Base-by-base conservation (phyloP, 805 yeast genomes). In the Monosporozyma solicola region DNA sequence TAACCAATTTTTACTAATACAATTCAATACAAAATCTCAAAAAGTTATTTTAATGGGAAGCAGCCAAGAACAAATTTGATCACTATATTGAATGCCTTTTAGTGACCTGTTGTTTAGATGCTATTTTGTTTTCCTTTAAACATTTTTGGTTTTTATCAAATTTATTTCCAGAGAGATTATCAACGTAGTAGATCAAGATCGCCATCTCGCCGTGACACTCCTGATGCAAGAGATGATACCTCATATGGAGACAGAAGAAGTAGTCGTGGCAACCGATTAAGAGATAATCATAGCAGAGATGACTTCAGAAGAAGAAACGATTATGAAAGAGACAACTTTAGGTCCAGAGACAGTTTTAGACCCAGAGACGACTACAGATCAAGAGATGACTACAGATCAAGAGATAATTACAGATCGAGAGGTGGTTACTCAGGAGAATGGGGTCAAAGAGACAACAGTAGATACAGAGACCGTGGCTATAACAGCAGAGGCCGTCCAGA, bases 201-300 rank as follows among this genome's bases (percentile, higher is more conserved):
- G 15, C 63, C 61, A 6, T 59, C 54, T 35, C 59, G 59, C 47
- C 57, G 59, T 33, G 54, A 31, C 35, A 9, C 10, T 24, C 29
- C 16, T 43, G 52, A 27, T 51, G 51, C 41, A n/a, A 45, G 52
- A 13, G 51, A 45, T 8, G 35, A 49, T 11, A 9, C 37, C 27
- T 51, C 53, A 22, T 47, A 51, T n/a, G 62, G 65, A 5, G 47
- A 49, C 6, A 41, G 51, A 43, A 41, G 41, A 35, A 22, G 32
- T 25, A 6, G 20, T 47, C 39, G 43, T 24, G 39, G 32, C 5
- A n/a, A 47, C 35, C 49, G 33, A 11, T 6, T 32, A 27, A 65
- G 62, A 59, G 59, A 68, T 29, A 65, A 61, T 33, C 62, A 67
- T 39, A 59, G 69, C 51, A 69, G 57, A 45, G 53, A 51, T n/a